Percentiles rank a stretch among this genome's conserved stretches.
Conservation (phyloP, 306 rosid species). For the Acacia melanoxylon region DNA sequence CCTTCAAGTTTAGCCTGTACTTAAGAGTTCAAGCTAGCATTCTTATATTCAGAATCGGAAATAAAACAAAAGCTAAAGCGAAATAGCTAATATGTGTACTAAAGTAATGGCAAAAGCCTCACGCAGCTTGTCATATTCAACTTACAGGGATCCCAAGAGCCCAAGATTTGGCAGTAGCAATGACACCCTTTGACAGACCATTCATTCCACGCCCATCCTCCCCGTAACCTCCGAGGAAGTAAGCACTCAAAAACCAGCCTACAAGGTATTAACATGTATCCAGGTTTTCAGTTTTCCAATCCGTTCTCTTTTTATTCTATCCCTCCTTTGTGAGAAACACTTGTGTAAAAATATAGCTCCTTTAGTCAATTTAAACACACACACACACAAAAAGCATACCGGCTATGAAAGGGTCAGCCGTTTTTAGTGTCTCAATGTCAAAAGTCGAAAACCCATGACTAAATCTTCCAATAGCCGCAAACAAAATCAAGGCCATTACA, state of each 20-base stretch:
- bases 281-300: conserved; percentile 7
- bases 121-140: conserved; percentile 12
- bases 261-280: conserved; percentile 24
- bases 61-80: not conserved
- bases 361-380: not conserved
- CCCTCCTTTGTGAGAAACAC: not conserved
- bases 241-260: conserved; percentile 97
- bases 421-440: conserved; percentile 70
- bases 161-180: conserved; percentile 87
- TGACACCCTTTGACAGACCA: conserved; percentile 70
- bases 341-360: not conserved
- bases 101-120: not conserved
- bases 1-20: conserved; percentile 6
- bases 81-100: not conserved
- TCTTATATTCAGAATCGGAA: not conserved
- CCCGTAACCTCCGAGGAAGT: conserved; percentile 88
- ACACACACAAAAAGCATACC: conserved; percentile 41
- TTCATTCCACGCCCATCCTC: conserved; percentile 92
- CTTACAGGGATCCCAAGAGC: conserved; percentile 90
- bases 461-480: conserved; percentile 86
- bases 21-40: conserved; percentile 5
- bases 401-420: conserved; percentile 96
- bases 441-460: conserved; percentile 80
- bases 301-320: not conserved
- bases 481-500: conserved; percentile 79